phyloP scores from a whole-genome alignment of 2,329 filamentous ascomycete genomes.

The Colletotrichum aenigma region DNA sequence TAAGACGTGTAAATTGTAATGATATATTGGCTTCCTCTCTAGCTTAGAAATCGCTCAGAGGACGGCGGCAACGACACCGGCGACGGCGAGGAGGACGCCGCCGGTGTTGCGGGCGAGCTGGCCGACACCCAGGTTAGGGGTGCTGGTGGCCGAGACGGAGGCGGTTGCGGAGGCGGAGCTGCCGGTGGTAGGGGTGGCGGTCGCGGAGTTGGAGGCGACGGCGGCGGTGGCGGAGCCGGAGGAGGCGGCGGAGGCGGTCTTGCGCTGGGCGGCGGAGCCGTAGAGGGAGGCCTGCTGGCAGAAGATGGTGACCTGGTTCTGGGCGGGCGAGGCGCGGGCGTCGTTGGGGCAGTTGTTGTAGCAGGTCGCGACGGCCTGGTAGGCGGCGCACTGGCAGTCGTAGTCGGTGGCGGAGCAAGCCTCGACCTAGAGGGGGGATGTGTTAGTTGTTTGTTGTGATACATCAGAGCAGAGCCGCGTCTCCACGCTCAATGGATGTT shows the following conservation, averaged over 20 bases:
- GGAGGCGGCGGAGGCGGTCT: conserved; percentile 28
- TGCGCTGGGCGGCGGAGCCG: conserved; percentile 33
- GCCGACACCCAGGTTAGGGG: conserved; percentile 29
- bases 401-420: conserved; percentile 46
- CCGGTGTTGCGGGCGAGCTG: conserved; percentile 35
- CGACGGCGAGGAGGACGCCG: conserved; percentile 38
- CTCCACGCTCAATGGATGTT: background rate
- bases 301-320: conserved; percentile 44
- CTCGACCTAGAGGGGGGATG: conserved; percentile 28
- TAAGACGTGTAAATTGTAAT: background rate
- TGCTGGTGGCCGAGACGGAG: conserved; percentile 20
- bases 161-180: conserved; percentile 22
- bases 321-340: conserved; percentile 34
- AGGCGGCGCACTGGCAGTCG: conserved; percentile 50
- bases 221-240: conserved; percentile 25
- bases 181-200: conserved; percentile 23
- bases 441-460: background rate
- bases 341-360: conserved; percentile 63
- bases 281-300: conserved; percentile 51
- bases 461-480: too few relatives aligned
- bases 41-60: conserved; percentile 29
- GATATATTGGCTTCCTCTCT: background rate
- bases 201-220: conserved; percentile 24
- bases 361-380: conserved; percentile 52
- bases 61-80: conserved; percentile 40